Evolutionary conservation across 2,329 filamentous ascomycete species (phyloP).

Genomic region (Ophiostoma piceae): DNA sequence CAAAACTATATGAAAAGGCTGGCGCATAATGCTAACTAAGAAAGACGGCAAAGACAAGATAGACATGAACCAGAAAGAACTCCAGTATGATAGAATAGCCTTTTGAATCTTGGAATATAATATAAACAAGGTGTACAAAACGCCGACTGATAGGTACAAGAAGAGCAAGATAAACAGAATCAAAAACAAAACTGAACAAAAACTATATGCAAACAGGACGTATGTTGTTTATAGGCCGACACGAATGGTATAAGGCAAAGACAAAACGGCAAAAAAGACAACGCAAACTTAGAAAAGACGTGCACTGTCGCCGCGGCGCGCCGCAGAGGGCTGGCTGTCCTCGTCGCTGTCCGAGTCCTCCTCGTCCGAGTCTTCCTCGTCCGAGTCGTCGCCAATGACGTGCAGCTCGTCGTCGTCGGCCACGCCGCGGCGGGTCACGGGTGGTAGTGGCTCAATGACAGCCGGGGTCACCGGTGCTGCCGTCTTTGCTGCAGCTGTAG

Average conservation of each 20-base stretch:
- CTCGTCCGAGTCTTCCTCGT: slow-evolving; percentile 34
- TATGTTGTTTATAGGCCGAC: slow-evolving; percentile 2
- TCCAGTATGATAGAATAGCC: neutral
- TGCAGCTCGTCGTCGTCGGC: slow-evolving; percentile 40
- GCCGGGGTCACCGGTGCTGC: slow-evolving; percentile 27
- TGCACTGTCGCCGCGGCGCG: slow-evolving; percentile 13
- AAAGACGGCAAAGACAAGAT: neutral
- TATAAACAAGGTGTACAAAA: neutral
- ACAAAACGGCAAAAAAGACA: neutral
- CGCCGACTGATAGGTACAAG: slow-evolving; percentile 1
- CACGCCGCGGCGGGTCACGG: slow-evolving; percentile 13
- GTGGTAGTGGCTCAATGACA: neutral
- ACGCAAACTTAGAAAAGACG: slow-evolving; percentile 18
- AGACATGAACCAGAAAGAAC: slow-evolving; percentile 3
- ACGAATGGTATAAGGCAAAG: slow-evolving; percentile 2
- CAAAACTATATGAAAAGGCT: neutral
- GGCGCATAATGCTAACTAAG: neutral
- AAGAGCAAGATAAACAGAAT: neutral
- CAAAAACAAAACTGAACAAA: neutral
- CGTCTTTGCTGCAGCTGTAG: slow-evolving; percentile 31
- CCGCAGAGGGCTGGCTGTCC: slow-evolving; percentile 9
- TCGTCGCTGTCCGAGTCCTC: slow-evolving; percentile 31
- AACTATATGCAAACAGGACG: neutral
- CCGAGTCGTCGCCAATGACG: slow-evolving; percentile 47
- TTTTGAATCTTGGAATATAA: neutral